Evolutionary conservation across 1,284 basidiomycete genomes (phyloP).

Genomic region (Heterobasidion occidentale): DNA sequence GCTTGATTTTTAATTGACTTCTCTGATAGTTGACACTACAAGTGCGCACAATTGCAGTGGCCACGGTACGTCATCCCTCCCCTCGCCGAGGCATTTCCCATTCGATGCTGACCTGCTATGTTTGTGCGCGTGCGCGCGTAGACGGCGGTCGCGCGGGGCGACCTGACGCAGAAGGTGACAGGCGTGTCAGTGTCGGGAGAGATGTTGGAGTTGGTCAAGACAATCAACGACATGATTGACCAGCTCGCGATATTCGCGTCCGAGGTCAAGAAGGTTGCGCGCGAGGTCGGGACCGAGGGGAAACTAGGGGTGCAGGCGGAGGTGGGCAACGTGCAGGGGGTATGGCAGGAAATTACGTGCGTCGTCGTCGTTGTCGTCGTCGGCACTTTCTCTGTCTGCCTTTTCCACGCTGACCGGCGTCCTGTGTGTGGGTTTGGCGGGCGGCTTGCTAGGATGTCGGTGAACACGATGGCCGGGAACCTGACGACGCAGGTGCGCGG

Average conservation of each 20-base stretch:
- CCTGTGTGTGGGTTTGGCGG: no score
- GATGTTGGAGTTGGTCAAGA: constrained; percentile 90
- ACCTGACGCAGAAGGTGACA: constrained; percentile 89
- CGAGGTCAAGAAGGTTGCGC: constrained; percentile 92
- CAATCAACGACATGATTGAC: constrained; percentile 96
- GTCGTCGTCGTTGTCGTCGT: constrained; percentile 24
- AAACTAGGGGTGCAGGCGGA: constrained; percentile 97
- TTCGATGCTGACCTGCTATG: constrained; percentile 12
- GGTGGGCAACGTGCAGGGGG: constrained; percentile 94
- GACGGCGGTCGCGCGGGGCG: constrained; percentile 92
- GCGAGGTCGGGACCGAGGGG: constrained; percentile 94
- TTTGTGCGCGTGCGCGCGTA: constrained; percentile 17
- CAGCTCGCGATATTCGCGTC: constrained; percentile 91
- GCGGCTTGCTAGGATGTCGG: constrained; percentile 52
- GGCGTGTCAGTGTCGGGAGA: constrained; percentile 94
- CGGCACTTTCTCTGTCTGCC: constrained; percentile 1
- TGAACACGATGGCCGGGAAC: constrained; percentile 95
- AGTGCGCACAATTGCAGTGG: constrained; percentile 92
- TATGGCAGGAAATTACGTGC: constrained; percentile 98
- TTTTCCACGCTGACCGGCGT: neutral
- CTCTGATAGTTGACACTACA: constrained; percentile 74
- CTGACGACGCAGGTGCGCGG: constrained; percentile 98
- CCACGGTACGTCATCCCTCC: constrained; percentile 52
- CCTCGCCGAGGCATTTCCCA: neutral
- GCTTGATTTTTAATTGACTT: neutral